Percentiles rank a stretch among this genome's conserved stretches.
phyloP scores from a whole-genome alignment of 257 asterid species.

The Solanum lycopersicoides region DNA sequence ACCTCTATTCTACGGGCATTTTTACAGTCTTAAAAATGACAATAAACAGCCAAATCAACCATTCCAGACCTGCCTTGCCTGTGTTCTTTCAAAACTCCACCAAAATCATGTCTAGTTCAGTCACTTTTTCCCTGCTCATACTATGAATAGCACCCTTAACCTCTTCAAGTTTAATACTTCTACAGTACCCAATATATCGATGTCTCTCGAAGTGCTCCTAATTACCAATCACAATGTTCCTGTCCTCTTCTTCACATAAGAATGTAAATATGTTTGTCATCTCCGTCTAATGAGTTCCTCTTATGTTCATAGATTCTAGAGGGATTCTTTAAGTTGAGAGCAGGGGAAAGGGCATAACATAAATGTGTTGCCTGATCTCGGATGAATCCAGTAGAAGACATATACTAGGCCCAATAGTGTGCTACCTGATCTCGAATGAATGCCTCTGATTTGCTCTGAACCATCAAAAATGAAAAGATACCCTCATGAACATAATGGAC shows the following conservation, averaged over 20 bases:
- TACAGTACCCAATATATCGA: neutral
- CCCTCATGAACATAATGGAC: neutral
- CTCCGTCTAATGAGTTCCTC: neutral
- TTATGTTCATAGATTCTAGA: neutral
- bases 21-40: neutral
- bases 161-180: neutral
- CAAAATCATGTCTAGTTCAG: neutral
- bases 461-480: neutral
- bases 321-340: neutral
- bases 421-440: neutral
- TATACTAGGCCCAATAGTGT: neutral
- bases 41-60: neutral
- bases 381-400: constrained; percentile 6
- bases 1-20: neutral
- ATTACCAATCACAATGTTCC: neutral
- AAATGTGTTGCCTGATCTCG: too few species aligned
- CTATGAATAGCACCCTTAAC: neutral
- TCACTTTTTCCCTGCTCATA: neutral
- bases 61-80: neutral
- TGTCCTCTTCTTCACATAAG: neutral
- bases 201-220: neutral
- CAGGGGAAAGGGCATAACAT: neutral
- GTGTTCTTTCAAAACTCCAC: neutral
- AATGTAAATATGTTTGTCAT: neutral
- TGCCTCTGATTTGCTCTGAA: neutral